These are phyloP conservation scores for Neoascochyta sp. DNA, from an alignment of 2,329 filamentous ascomycete species.

Conservation along the genomic window DNA sequence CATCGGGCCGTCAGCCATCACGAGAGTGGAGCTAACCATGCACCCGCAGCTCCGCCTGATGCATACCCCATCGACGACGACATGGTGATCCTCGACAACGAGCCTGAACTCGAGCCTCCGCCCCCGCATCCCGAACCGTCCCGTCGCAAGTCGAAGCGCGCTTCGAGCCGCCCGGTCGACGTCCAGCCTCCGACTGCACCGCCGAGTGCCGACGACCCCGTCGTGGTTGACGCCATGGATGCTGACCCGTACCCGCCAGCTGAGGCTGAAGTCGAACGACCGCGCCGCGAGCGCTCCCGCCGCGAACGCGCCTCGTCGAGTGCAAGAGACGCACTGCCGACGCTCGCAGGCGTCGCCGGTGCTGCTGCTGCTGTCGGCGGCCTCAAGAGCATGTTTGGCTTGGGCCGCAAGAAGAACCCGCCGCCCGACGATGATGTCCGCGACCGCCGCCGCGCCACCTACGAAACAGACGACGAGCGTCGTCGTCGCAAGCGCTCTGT, in stretches of 20 bases:
- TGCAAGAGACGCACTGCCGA: constrained; percentile 51
- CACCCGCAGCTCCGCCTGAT: constrained; percentile 44
- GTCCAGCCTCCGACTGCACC: constrained; percentile 34
- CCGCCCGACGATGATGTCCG: constrained; percentile 28
- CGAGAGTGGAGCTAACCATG: constrained; percentile 32
- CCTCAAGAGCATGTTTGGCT: constrained; percentile 53
- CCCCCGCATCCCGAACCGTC: constrained; percentile 35
- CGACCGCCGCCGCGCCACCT: constrained; percentile 30
- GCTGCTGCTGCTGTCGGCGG: constrained; percentile 48
- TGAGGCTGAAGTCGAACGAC: constrained; percentile 33
- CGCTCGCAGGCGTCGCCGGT: constrained; percentile 27
- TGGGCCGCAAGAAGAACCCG: constrained; percentile 35
- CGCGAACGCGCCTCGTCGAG: constrained; percentile 58
- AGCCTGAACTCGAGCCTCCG: no score
- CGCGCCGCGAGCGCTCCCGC: constrained; percentile 36
- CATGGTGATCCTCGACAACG: constrained; percentile 50
- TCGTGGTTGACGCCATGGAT: constrained; percentile 40
- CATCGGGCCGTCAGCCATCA: no score
- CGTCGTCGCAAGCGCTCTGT: constrained; percentile 38
- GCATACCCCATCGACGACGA: constrained; percentile 64
- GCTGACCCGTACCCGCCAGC: constrained; percentile 48
- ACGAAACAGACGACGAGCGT: constrained; percentile 38
- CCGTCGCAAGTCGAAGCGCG: constrained; percentile 42
- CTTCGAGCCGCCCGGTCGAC: constrained; percentile 27
- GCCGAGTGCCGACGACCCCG: constrained; percentile 43